Evolutionary conservation across 2,329 filamentous ascomycete species (phyloP).

Genomic region (Didymella keratinophila): DNA sequence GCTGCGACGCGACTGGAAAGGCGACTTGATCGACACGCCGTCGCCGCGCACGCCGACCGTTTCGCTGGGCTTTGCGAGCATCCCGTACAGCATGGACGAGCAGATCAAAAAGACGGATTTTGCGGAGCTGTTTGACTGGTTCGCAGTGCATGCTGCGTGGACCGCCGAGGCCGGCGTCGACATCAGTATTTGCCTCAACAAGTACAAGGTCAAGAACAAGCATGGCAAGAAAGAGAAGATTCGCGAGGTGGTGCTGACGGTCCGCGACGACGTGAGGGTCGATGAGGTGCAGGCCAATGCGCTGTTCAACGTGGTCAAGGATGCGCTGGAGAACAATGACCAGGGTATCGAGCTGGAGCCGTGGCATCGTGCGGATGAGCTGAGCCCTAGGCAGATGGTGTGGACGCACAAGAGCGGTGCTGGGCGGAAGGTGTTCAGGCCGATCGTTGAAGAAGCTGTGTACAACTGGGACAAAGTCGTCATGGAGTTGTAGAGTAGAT

Average conservation of each 20-base stretch:
- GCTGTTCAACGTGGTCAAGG: constrained; percentile 52
- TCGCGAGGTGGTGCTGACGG: constrained; percentile 56
- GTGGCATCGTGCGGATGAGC: constrained; percentile 55
- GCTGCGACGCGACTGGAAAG: constrained; percentile 59
- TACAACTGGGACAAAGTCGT: constrained; percentile 48
- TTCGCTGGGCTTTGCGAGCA: constrained; percentile 56
- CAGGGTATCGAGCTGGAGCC: constrained; percentile 51
- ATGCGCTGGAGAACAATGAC: constrained; percentile 53
- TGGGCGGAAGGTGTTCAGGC: constrained; percentile 56
- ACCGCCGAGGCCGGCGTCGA: constrained; percentile 56
- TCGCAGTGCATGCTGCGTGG: constrained; percentile 59
- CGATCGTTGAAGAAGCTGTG: constrained; percentile 57
- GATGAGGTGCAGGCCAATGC: constrained; percentile 54
- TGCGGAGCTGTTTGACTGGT: constrained; percentile 59
- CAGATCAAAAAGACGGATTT: constrained; percentile 58
- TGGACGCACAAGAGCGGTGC: constrained; percentile 54
- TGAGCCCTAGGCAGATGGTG: constrained; percentile 56
- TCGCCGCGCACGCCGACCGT: constrained; percentile 57
- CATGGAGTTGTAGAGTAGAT: constrained; percentile 8
- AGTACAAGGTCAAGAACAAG: constrained; percentile 54
- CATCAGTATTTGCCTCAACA: constrained; percentile 56
- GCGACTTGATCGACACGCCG: constrained; percentile 57
- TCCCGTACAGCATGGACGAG: constrained; percentile 57
- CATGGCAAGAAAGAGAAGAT: constrained; percentile 56
- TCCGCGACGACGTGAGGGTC: constrained; percentile 56